phyloP scores from a whole-genome alignment of 768 basidiomycete species.

The Chalciporus pseudorubinellus region DNA sequence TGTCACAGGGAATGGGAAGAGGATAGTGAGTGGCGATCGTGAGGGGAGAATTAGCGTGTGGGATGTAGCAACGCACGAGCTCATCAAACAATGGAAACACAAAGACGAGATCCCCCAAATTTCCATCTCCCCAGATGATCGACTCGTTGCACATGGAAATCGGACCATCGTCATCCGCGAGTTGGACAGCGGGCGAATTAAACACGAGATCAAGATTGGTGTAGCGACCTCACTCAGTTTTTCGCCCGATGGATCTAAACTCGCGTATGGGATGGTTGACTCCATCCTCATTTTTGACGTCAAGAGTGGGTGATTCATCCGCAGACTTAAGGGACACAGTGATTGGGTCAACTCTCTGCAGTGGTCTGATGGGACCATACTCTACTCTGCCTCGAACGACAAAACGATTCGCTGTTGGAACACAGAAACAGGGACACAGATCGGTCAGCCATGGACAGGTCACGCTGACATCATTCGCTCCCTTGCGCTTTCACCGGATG shows the following conservation, averaged over 20 bases:
- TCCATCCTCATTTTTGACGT: conserved; percentile 1
- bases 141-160: neutral
- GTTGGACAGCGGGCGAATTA: neutral
- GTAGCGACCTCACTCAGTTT: neutral
- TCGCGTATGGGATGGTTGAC: neutral
- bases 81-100: neutral
- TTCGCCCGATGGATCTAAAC: neutral
- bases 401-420: neutral
- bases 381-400: neutral
- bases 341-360: neutral
- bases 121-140: neutral
- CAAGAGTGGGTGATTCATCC: neutral
- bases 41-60: neutral
- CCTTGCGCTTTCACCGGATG: too few relatives aligned
- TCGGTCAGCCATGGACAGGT: neutral
- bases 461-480: too few relatives aligned
- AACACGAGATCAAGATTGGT: neutral
- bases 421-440: neutral
- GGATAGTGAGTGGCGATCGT: neutral
- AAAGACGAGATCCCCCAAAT: accelerated
- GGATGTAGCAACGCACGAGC: neutral
- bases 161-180: neutral
- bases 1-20: conserved; percentile 1
- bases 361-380: neutral
- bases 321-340: neutral